Conservation (phyloP, 2,329 filamentous ascomycete species). For the Ascochyta rabiei region DNA sequence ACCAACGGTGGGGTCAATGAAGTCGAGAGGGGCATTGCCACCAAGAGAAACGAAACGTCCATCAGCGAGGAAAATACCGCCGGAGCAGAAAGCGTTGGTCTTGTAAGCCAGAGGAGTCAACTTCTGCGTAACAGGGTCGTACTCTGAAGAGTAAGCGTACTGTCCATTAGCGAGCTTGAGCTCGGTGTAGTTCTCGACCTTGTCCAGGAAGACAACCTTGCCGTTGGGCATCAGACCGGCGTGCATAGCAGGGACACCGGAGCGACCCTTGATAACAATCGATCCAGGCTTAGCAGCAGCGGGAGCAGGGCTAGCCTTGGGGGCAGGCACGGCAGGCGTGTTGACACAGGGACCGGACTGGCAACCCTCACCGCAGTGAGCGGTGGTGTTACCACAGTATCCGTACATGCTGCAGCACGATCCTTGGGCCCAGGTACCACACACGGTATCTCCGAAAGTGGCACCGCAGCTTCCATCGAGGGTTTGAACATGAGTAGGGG, state of each 20-base stretch:
- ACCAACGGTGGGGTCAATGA: slow-evolving; percentile 62
- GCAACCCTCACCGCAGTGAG: slow-evolving; percentile 63
- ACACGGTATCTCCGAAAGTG: slow-evolving; percentile 56
- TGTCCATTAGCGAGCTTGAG: slow-evolving; percentile 60
- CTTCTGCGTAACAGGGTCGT: slow-evolving; percentile 59
- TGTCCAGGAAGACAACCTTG: slow-evolving; percentile 66
- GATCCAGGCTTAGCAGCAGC: slow-evolving; percentile 53
- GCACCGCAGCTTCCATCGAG: slow-evolving; percentile 62
- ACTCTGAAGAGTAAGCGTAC: slow-evolving; percentile 66
- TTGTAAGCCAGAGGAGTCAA: slow-evolving; percentile 57
- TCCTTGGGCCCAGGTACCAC: slow-evolving; percentile 59
- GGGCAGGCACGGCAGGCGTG: slow-evolving; percentile 50
- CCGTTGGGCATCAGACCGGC: slow-evolving; percentile 65
- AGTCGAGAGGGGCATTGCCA: slow-evolving; percentile 62
- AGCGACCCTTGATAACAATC: slow-evolving; percentile 59
- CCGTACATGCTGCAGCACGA: slow-evolving; percentile 65
- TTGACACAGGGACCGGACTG: slow-evolving; percentile 58
- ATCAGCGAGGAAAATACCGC: slow-evolving; percentile 64
- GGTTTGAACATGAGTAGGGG: slow-evolving; percentile 45
- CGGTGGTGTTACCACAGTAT: slow-evolving; percentile 57
- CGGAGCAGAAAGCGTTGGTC: slow-evolving; percentile 68
- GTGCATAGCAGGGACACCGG: slow-evolving; percentile 69
- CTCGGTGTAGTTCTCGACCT: slow-evolving; percentile 67
- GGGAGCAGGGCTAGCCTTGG: slow-evolving; percentile 54
- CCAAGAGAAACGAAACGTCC: slow-evolving; percentile 62